Conservation (phyloP, 2,329 filamentous ascomycete species). For the Beauveria pseudobassiana region DNA sequence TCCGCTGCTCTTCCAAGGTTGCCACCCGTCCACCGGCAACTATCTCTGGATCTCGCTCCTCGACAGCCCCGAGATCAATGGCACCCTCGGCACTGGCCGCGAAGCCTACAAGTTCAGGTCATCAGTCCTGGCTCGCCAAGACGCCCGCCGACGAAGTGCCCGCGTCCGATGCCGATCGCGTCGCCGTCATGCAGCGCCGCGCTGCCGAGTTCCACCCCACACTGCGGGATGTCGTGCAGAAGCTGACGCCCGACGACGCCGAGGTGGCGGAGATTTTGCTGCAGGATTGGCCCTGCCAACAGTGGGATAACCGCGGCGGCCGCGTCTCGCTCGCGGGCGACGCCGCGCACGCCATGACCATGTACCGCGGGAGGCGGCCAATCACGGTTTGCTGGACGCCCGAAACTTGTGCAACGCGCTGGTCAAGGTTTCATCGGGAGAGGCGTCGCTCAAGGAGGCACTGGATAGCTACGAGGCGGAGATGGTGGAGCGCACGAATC, state of each 20-base stretch:
- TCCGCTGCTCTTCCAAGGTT: conserved; percentile 46
- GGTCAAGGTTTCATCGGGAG: conserved; percentile 13
- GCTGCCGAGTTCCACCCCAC: conserved; percentile 27
- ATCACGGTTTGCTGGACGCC: conserved; percentile 34
- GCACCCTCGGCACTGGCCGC: conserved; percentile 22
- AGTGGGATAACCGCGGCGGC: conserved; percentile 36
- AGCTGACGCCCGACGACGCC: conserved; percentile 33
- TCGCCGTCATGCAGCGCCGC: conserved; percentile 33
- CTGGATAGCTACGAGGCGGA: conserved; percentile 25
- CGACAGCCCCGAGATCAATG: conserved; percentile 31
- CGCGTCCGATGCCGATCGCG: conserved; percentile 21
- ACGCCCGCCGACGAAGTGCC: conserved; percentile 27
- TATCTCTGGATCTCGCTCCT: conserved; percentile 44
- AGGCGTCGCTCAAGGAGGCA: conserved; percentile 10
- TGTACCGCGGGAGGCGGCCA: conserved; percentile 38
- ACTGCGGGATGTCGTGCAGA: conserved; percentile 33
- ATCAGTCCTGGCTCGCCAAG: conserved; percentile 38
- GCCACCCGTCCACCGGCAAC: conserved; percentile 40
- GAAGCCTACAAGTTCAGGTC: conserved; percentile 36
- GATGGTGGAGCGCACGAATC: conserved; percentile 21
- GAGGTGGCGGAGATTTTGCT: conserved; percentile 28
- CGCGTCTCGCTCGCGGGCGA: conserved; percentile 44
- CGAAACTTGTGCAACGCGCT: conserved; percentile 21
- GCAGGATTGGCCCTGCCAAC: conserved; percentile 28
- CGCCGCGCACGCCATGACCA: conserved; percentile 52